Evolutionary conservation across 768 basidiomycete genomes (phyloP).

Genomic region (Hypsizygus marmoreus): DNA sequence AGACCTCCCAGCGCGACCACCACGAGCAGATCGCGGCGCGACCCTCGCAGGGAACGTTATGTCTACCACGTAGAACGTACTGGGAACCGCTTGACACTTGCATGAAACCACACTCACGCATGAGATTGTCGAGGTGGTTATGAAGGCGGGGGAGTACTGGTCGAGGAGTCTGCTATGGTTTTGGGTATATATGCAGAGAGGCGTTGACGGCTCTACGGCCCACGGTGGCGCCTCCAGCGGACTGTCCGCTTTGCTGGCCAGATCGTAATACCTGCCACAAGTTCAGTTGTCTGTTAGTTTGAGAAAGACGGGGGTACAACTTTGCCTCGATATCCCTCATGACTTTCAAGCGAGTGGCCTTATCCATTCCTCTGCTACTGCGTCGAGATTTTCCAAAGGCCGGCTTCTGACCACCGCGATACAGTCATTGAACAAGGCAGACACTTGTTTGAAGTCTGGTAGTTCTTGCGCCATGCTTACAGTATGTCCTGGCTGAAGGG

Average conservation of each 20-base stretch:
- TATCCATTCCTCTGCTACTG: constrained; percentile 8
- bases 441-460: constrained; percentile 10
- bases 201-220: background rate
- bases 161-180: background rate
- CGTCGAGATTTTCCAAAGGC: constrained; percentile 1
- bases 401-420: constrained; percentile 5
- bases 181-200: background rate
- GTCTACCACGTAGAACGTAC: background rate
- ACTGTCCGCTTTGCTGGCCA: background rate
- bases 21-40: too few species aligned
- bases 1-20: too few species aligned
- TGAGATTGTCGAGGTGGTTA: background rate
- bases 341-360: background rate
- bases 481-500: too few species aligned
- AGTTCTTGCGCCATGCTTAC: too few species aligned
- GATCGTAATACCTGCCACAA: background rate
- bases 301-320: too few species aligned
- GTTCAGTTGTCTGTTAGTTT: too few species aligned
- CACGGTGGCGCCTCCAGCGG: background rate
- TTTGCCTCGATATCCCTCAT: constrained; percentile 3
- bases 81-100: background rate
- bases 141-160: background rate
- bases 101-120: constrained; percentile 7
- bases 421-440: constrained; percentile 12
- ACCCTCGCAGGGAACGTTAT: constrained; percentile 1